phyloP scores from a whole-genome alignment of 2,329 filamentous ascomycete genomes.

The Pseudocercospora macadamiae region DNA sequence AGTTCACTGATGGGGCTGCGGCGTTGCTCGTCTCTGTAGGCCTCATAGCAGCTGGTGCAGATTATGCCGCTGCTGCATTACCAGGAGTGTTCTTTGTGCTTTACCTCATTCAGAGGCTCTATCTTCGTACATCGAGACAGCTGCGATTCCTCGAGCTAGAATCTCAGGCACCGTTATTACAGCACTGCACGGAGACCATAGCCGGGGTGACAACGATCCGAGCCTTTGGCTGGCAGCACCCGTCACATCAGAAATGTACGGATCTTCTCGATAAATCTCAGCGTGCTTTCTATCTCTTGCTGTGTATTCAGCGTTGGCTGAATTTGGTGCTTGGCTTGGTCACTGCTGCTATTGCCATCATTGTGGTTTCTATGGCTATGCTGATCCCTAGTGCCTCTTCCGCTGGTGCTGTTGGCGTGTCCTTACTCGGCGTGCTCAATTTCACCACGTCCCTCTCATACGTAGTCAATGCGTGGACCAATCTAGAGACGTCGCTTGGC shows the following conservation, averaged over 20 bases:
- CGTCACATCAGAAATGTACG: slow-evolving; percentile 43
- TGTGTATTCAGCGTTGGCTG: slow-evolving; percentile 52
- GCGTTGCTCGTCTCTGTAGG: slow-evolving; percentile 40
- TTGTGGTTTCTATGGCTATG: slow-evolving; percentile 39
- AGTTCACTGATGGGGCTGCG: slow-evolving; percentile 11
- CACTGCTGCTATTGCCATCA: slow-evolving; percentile 38
- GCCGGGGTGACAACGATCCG: slow-evolving; percentile 55
- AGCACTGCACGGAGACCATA: slow-evolving; percentile 56
- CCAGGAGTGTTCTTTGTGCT: slow-evolving; percentile 43
- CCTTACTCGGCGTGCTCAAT: slow-evolving; percentile 56
- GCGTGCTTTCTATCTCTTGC: slow-evolving; percentile 50
- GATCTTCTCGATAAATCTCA: slow-evolving; percentile 46
- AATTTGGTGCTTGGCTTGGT: slow-evolving; percentile 46
- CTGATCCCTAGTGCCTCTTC: slow-evolving; percentile 41
- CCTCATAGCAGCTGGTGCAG: slow-evolving; percentile 45
- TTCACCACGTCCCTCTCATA: slow-evolving; percentile 57
- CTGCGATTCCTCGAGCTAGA: slow-evolving; percentile 58
- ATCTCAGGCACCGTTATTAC: slow-evolving; percentile 51
- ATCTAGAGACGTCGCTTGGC: slow-evolving; percentile 61
- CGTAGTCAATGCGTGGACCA: slow-evolving; percentile 58
- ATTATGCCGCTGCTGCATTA: slow-evolving; percentile 45
- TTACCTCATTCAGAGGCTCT: slow-evolving; percentile 50
- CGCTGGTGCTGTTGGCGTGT: slow-evolving; percentile 51
- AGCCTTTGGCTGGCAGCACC: slow-evolving; percentile 54
- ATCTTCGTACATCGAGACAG: slow-evolving; percentile 53